Evolutionary conservation across 1,284 basidiomycete genomes (phyloP).

Genomic region (Xanthoconium separans): DNA sequence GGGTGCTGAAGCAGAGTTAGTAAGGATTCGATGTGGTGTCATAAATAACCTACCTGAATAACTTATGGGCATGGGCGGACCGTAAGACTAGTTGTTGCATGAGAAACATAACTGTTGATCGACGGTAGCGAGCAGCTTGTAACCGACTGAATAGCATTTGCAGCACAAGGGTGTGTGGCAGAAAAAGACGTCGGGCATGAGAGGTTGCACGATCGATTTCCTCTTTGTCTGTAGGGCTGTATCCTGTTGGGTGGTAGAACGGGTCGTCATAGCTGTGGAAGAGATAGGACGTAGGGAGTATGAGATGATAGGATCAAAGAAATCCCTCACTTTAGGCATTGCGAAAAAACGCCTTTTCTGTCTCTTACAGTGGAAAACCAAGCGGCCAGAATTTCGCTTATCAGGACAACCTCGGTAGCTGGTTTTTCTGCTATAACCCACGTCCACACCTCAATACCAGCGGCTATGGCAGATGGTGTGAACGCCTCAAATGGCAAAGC

Average conservation of each 20-base stretch:
- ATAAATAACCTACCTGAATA: slow-evolving; percentile 61
- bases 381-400: slow-evolving; percentile 83
- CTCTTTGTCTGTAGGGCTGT: slow-evolving; percentile 89
- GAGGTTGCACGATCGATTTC: slow-evolving; percentile 74
- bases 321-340: slow-evolving; percentile 67
- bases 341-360: slow-evolving; percentile 83
- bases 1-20: slow-evolving; percentile 58
- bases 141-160: slow-evolving; percentile 92
- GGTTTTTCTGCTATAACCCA: slow-evolving; percentile 93
- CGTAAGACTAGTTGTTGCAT: slow-evolving; percentile 84
- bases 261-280: slow-evolving; percentile 77
- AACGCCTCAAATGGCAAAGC: slow-evolving; percentile 88
- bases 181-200: slow-evolving; percentile 73
- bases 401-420: slow-evolving; percentile 67
- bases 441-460: slow-evolving; percentile 94
- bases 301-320: neutral
- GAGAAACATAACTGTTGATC: slow-evolving; percentile 82
- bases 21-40: neutral
- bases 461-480: slow-evolving; percentile 81
- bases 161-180: slow-evolving; percentile 83
- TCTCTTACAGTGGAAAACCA: slow-evolving; percentile 85
- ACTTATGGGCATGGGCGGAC: slow-evolving; percentile 64
- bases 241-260: slow-evolving; percentile 84
- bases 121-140: slow-evolving; percentile 90
- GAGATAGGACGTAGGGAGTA: slow-evolving; percentile 6